Conservation (phyloP, 139 green algal species). For the Medakamo hakoo region DNA sequence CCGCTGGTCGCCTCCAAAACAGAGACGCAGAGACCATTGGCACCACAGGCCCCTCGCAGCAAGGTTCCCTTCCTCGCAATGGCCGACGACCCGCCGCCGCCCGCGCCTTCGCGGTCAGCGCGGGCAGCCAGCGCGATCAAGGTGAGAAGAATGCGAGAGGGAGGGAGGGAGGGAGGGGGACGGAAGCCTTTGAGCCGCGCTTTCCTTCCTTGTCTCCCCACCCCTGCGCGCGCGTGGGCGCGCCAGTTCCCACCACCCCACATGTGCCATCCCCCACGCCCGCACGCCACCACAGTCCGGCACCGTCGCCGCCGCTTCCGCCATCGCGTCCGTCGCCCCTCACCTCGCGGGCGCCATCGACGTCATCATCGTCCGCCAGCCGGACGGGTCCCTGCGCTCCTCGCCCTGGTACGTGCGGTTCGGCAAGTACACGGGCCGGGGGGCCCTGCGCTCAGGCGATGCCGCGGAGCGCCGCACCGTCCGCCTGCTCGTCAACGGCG, state of each 20-base stretch:
- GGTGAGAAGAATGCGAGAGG: neutral
- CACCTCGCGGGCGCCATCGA: slow-evolving; percentile 78
- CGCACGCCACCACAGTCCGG: neutral
- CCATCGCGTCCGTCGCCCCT: slow-evolving; percentile 10
- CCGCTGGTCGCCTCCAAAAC: too few relatives aligned
- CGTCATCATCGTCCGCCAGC: slow-evolving; percentile 73
- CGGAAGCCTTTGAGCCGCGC: neutral
- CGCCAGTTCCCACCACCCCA: neutral
- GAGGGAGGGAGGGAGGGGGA: neutral
- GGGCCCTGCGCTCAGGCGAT: slow-evolving; percentile 47
- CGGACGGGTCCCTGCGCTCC: slow-evolving; percentile 57
- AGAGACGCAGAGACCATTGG: too few relatives aligned
- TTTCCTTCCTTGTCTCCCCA: too few relatives aligned
- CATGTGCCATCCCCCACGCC: neutral
- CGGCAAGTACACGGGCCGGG: slow-evolving; percentile 79
- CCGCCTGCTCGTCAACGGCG: slow-evolving; percentile 17
- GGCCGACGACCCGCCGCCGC: neutral
- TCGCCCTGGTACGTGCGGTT: slow-evolving; percentile 90
- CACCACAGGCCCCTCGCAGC: too few relatives aligned
- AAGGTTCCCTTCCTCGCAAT: too few relatives aligned
- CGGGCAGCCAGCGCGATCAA: neutral
- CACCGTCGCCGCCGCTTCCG: neutral
- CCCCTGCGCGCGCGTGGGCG: too few relatives aligned
- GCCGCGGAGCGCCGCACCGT: slow-evolving; percentile 37
- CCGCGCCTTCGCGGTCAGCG: neutral